Percentiles rank a stretch among this genome's conserved stretches.
Evolutionary conservation across 768 basidiomycete genomes (phyloP).

Genomic region (Amanita thiersii): DNA sequence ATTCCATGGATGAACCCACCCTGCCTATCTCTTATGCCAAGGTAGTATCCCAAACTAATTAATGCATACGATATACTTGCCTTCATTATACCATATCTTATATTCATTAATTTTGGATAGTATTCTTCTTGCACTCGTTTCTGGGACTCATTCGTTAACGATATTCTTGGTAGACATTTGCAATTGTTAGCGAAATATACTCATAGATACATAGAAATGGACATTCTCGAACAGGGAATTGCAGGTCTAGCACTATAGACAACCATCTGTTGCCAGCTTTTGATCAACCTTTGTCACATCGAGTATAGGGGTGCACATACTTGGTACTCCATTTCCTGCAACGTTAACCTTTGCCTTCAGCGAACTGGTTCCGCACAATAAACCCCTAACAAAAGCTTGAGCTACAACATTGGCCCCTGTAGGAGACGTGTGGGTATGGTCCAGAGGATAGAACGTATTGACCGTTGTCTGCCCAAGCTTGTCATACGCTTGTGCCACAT

Average conservation of each 20-base stretch:
- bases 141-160: background rate
- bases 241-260: no score
- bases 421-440: slow-evolving; percentile 38
- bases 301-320: no score
- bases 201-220: no score
- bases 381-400: slow-evolving; percentile 36
- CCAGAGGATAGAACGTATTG: slow-evolving; percentile 33
- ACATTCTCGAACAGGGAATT: no score
- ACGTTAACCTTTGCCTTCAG: no score
- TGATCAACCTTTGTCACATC: no score
- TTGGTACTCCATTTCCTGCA: no score
- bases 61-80: background rate
- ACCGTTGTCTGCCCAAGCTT: slow-evolving; percentile 29
- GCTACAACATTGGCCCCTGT: slow-evolving; percentile 40
- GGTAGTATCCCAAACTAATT: slow-evolving; percentile 16
- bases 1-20: slow-evolving; percentile 23
- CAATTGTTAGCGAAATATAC: no score
- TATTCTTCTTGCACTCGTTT: no score
- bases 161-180: no score
- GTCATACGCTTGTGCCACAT: slow-evolving; percentile 34
- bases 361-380: no score
- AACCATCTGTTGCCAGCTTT: no score
- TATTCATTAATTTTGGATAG: background rate
- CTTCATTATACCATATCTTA: background rate
- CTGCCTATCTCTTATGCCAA: slow-evolving; percentile 32